phyloP scores from a whole-genome alignment of 192 early-diverging fungal species.

The Gaertneriomyces sp. region DNA sequence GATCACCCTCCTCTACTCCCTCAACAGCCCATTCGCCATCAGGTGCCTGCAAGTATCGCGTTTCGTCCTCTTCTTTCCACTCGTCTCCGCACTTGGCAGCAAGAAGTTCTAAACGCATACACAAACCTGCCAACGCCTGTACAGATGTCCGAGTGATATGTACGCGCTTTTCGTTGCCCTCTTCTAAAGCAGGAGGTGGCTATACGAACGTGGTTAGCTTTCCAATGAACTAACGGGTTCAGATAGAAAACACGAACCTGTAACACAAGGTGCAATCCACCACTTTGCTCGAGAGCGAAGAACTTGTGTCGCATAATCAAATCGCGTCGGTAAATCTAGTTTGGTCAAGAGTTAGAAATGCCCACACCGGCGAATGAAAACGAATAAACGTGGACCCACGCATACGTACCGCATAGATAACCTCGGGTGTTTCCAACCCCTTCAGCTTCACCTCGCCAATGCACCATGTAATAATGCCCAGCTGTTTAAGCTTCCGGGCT shows the following conservation, averaged over 20 bases:
- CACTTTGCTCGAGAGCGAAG: slow-evolving; percentile 31
- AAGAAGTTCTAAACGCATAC: slow-evolving; percentile 59
- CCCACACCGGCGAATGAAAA: neutral
- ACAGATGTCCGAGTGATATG: slow-evolving; percentile 24
- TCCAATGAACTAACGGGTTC: too few species aligned
- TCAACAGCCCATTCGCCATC: slow-evolving; percentile 25
- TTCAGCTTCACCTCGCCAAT: slow-evolving; percentile 83
- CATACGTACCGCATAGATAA: slow-evolving; percentile 59
- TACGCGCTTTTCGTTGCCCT: too few species aligned
- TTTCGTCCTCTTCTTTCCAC: slow-evolving; percentile 19
- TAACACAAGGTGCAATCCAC: slow-evolving; percentile 24
- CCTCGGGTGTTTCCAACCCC: slow-evolving; percentile 85
- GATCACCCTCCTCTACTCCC: slow-evolving; percentile 11
- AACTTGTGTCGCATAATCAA: slow-evolving; percentile 30
- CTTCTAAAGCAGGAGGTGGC: too few species aligned
- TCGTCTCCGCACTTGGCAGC: slow-evolving; percentile 36
- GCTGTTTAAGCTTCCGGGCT: slow-evolving; percentile 17
- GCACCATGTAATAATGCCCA: slow-evolving; percentile 46
- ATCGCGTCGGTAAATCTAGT: slow-evolving; percentile 28
- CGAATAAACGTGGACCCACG: too few species aligned
- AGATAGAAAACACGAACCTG: neutral
- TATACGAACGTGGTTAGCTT: too few species aligned
- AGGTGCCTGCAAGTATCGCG: neutral
- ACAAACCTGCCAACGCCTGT: slow-evolving; percentile 46
- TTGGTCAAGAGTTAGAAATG: slow-evolving; percentile 7